Base-by-base conservation (phyloP, 192 early-diverging fungal genomes). In the Podila verticillata region DNA sequence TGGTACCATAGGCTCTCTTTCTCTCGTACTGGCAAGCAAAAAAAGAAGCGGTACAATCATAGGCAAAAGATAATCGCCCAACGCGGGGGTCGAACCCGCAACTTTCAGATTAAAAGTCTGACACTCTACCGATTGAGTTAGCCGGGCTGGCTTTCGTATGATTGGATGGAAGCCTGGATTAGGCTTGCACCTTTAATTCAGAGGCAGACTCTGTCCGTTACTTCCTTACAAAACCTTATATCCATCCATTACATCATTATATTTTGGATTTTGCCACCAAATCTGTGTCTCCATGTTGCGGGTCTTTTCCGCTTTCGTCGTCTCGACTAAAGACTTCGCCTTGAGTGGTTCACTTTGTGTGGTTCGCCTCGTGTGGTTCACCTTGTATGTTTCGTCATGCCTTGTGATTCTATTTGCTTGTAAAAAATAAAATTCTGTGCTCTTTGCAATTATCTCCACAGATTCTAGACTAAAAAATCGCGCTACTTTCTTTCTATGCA, bases 91-190 rank as follows among this genome's bases (percentile, higher is more conserved):
- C 51, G 51, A 54, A 54, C 51, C 51, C 51, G 51, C 51, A 54
- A 54, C 51, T 54, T 54, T 54, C 51, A 54, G 51, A 54, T 54
- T 54, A 54, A 54, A 54, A 54, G 51, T 54, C 51, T 54, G 51
- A 54, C 51, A 54, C 51, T 54, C 51, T 54, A 54, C 51, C 51
- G 51, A 54, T 54, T 54, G 51, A 54, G 51, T 54, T 54, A 54
- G 51, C 51, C 51, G 51, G 51, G 51, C 51, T 54, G 51, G 51
- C 51, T 54, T 24, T 54, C 24, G 8, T 22, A 54, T 54, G n/a
- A 24, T 54, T 20, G 24, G 19, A 22, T 20, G 51, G 22, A 6
- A 54, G 51, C 51, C n/a, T 54, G n/a, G n/a, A 20, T 17, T 15
- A 2, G 12, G 39, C 4, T 44, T 44, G 4, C 39, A 44, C 2